Conservation (phyloP, 2,329 filamentous ascomycete species). For the Cladosporium sp. region DNA sequence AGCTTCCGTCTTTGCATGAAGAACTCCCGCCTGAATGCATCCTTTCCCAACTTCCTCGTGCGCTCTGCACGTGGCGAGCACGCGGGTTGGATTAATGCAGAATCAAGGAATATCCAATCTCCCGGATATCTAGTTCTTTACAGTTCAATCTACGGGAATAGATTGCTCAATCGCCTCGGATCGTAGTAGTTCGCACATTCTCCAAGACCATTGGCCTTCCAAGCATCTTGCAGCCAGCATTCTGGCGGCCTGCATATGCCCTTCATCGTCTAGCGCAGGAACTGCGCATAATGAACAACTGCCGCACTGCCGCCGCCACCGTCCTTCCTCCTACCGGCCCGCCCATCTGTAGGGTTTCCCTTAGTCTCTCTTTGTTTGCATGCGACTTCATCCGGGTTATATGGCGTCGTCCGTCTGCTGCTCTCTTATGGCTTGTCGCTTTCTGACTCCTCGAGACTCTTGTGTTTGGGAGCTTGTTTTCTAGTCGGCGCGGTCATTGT, state of each 20-base stretch:
- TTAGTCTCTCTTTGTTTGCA: neutral
- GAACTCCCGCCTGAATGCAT: neutral
- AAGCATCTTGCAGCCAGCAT: neutral
- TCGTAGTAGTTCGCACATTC: no score
- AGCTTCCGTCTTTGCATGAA: neutral
- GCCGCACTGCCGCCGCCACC: constrained; percentile 1
- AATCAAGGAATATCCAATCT: no score
- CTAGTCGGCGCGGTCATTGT: neutral
- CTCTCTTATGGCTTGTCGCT: neutral
- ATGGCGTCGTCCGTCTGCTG: neutral
- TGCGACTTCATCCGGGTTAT: constrained; percentile 6
- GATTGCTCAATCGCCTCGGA: no score
- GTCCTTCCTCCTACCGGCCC: neutral
- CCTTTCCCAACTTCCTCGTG: neutral
- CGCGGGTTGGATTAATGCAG: neutral
- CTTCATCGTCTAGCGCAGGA: constrained; percentile 9
- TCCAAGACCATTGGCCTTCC: constrained; percentile 9
- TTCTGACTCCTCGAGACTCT: neutral
- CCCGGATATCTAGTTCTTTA: no score
- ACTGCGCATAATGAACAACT: neutral
- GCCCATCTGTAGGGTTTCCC: no score
- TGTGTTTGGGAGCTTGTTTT: neutral
- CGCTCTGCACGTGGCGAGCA: constrained; percentile 5
- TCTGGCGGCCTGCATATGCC: neutral
- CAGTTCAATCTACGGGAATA: no score